phyloP scores from a whole-genome alignment of 208 protist genomes.

The Crithidia mellificae region DNA sequence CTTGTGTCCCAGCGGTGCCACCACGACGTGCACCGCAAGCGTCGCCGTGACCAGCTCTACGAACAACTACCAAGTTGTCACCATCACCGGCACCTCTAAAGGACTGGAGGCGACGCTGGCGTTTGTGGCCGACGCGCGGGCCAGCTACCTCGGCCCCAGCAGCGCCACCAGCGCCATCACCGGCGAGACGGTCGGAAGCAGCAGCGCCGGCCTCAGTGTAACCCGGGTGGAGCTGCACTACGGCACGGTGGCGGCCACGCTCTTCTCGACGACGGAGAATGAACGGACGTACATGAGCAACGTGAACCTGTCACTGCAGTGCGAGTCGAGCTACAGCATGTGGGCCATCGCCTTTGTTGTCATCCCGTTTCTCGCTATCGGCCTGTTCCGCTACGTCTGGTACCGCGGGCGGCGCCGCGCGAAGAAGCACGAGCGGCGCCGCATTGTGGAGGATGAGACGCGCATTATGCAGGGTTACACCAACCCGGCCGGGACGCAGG shows the following conservation, averaged over 20 bases:
- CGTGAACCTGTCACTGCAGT: constrained; percentile 28
- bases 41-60: constrained; percentile 18
- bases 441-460: constrained; percentile 66
- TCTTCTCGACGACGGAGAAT: constrained; percentile 58
- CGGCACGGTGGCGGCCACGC: constrained; percentile 27
- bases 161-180: constrained; percentile 7
- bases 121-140: constrained; percentile 48
- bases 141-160: constrained; percentile 6
- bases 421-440: constrained; percentile 52
- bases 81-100: constrained; percentile 32
- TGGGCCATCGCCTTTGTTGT: constrained; percentile 71
- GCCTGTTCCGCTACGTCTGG: constrained; percentile 62
- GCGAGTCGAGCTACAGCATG: constrained; percentile 38
- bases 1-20: constrained; percentile 1
- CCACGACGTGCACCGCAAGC: constrained; percentile 4
- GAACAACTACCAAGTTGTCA: constrained; percentile 30
- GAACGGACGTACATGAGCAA: constrained; percentile 26
- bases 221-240: constrained; percentile 33
- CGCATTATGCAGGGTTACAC: constrained; percentile 56
- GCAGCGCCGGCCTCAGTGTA: constrained; percentile 13
- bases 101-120: constrained; percentile 52
- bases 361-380: constrained; percentile 40
- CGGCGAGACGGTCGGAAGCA: constrained; percentile 7
- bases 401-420: constrained; percentile 48
- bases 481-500: constrained; percentile 12